Conservation (phyloP, 345 rosid genomes). For the Zanthoxylum bungeanum region DNA sequence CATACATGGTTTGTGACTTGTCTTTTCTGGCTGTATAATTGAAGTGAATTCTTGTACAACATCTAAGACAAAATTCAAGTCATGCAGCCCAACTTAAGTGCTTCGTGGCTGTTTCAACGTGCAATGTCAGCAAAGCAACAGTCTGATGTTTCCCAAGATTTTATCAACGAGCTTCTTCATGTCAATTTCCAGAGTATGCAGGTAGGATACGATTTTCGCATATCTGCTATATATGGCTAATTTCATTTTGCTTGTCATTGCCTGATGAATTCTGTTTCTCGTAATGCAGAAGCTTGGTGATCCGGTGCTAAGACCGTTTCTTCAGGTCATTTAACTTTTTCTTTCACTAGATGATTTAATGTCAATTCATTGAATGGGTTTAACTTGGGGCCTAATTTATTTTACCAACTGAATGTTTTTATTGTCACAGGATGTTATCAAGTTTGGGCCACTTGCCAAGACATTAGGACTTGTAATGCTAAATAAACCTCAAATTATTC, state of each 20-base stretch:
- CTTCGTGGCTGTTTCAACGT: slow-evolving; percentile 92
- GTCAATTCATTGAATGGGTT: background rate
- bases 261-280: slow-evolving; percentile 14
- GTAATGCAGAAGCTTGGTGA: slow-evolving; percentile 72
- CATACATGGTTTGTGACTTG: slow-evolving; percentile 70
- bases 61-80: slow-evolving; percentile 15
- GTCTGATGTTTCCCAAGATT: slow-evolving; percentile 56
- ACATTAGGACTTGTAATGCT: slow-evolving; percentile 92
- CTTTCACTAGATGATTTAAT: background rate
- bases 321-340: slow-evolving; percentile 47
- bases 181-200: slow-evolving; percentile 82
- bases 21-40: slow-evolving; percentile 1
- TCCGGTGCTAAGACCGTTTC: slow-evolving; percentile 86
- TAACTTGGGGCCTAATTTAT: background rate
- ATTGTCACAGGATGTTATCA: slow-evolving; percentile 64
- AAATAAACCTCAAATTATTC: slow-evolving; percentile 80
- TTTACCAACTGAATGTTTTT: background rate
- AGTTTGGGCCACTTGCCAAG: slow-evolving; percentile 81
- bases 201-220: slow-evolving; percentile 30
- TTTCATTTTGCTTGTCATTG: background rate
- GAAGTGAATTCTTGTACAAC: background rate
- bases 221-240: background rate
- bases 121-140: slow-evolving; percentile 89
- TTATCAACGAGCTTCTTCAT: slow-evolving; percentile 84
- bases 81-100: slow-evolving; percentile 73